These are phyloP conservation scores for Cercophora newfieldiana DNA, from an alignment of 495 filamentous ascomycete species.

Conservation along the genomic window DNA sequence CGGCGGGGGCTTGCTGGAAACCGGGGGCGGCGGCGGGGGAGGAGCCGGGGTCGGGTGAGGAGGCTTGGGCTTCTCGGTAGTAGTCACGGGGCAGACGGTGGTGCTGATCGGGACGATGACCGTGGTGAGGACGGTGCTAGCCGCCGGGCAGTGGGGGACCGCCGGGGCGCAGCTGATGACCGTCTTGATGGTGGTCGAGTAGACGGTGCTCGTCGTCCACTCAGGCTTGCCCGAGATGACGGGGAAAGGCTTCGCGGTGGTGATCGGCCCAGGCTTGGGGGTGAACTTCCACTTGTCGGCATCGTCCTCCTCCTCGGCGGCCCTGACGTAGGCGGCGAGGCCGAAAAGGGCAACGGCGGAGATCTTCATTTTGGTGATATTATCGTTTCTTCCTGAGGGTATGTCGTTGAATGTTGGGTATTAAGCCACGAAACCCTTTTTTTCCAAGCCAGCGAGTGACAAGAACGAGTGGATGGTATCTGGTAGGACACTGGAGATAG, in stretches of 20 bases:
- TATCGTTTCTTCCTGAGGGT: not conserved
- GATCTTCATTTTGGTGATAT: constrained; percentile 30
- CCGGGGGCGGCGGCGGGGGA: constrained; percentile 26
- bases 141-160: constrained; percentile 30
- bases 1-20: constrained; percentile 16
- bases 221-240: constrained; percentile 7
- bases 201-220: constrained; percentile 39
- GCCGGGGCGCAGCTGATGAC: constrained; percentile 32
- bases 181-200: constrained; percentile 29
- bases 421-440: not conserved
- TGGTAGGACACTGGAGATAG: constrained; percentile 21
- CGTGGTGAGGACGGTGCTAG: constrained; percentile 39
- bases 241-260: constrained; percentile 9
- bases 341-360: constrained; percentile 28
- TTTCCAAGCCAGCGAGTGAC: constrained; percentile 26
- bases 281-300: not conserved
- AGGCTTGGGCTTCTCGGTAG: constrained; percentile 17
- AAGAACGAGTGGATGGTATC: constrained; percentile 31
- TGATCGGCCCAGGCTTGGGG: constrained; percentile 1
- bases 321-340: constrained; percentile 30
- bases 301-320: constrained; percentile 16
- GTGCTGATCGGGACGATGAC: constrained; percentile 37
- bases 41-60: constrained; percentile 17
- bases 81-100: constrained; percentile 38
- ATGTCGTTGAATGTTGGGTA: constrained; percentile 1